These are phyloP conservation scores for Geotrichum fermentans DNA, from an alignment of 1,139 yeast species.

Conservation along the genomic window DNA sequence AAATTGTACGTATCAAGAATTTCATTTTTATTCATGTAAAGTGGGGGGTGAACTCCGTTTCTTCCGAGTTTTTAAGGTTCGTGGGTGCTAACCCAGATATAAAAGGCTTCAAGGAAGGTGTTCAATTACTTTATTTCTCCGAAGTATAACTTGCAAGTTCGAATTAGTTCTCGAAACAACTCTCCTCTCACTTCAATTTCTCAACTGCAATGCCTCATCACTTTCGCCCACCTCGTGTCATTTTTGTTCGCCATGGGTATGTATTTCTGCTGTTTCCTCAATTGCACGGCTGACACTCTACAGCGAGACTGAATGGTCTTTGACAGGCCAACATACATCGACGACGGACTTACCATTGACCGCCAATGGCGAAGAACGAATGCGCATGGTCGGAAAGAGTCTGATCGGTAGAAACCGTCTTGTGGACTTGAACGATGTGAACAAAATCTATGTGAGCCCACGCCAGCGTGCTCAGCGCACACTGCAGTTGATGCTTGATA, in stretches of 20 bases:
- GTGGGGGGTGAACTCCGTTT: too few species aligned
- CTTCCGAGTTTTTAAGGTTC: too few species aligned
- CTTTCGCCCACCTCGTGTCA: slow-evolving; percentile 58
- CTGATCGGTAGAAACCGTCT: slow-evolving; percentile 59
- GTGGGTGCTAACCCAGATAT: neutral
- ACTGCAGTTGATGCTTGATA: slow-evolving; percentile 48
- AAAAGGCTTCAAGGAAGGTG: too few species aligned
- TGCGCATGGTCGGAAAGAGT: slow-evolving; percentile 65
- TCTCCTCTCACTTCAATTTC: too few species aligned
- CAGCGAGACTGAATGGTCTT: slow-evolving; percentile 93
- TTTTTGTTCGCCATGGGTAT: slow-evolving; percentile 70
- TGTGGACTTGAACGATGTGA: slow-evolving; percentile 59
- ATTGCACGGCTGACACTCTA: too few species aligned
- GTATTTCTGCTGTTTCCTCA: slow-evolving; percentile 15
- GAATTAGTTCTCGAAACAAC: too few species aligned
- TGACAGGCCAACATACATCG: slow-evolving; percentile 87
- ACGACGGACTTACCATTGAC: slow-evolving; percentile 76
- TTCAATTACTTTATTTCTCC: too few species aligned
- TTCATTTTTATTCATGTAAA: neutral
- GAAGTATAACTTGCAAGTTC: too few species aligned
- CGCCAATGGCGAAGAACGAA: slow-evolving; percentile 68
- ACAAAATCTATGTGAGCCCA: slow-evolving; percentile 71
- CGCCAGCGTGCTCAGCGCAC: slow-evolving; percentile 75
- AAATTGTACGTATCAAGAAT: neutral
- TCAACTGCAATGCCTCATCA: neutral